Percentiles rank a stretch among this genome's conserved stretches.
Evolutionary conservation across 257 asterid species (phyloP).

Genomic region (Salvia splendens): DNA sequence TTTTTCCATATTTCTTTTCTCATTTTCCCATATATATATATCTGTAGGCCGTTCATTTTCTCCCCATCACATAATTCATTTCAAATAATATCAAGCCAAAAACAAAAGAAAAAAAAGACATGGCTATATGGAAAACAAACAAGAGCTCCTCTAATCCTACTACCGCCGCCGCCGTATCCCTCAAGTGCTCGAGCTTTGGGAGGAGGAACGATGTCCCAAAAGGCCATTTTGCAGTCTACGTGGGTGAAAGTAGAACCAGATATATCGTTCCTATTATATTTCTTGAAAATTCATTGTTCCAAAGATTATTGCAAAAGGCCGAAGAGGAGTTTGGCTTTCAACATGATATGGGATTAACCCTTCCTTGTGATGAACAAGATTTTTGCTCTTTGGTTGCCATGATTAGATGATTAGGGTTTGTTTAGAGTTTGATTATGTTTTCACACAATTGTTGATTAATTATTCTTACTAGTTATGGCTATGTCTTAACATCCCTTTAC

Average conservation of each 20-base stretch:
- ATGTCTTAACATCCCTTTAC: neutral
- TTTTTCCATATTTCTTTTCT: constrained; percentile 20
- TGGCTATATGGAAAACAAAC: constrained; percentile 46
- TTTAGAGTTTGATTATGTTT: constrained; percentile 1
- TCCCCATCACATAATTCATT: neutral
- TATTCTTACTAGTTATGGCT: neutral
- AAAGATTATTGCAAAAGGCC: constrained; percentile 53
- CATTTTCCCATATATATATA: constrained; percentile 29
- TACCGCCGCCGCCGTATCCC: neutral
- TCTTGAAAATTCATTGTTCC: constrained; percentile 55
- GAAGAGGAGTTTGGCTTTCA: constrained; percentile 77
- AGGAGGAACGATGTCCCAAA: constrained; percentile 56
- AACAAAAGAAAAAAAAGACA: neutral
- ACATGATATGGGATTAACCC: constrained; percentile 67
- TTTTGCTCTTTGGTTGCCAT: constrained; percentile 60
- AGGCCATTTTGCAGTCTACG: constrained; percentile 76
- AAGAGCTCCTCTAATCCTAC: constrained; percentile 2
- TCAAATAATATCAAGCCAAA: neutral
- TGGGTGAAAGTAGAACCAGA: constrained; percentile 57
- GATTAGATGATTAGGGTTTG: constrained; percentile 37
- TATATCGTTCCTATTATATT: constrained; percentile 57
- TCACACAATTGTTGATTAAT: neutral
- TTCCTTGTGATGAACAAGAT: constrained; percentile 69
- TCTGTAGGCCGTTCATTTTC: constrained; percentile 20
- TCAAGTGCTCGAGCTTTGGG: constrained; percentile 37